These are phyloP conservation scores for Penicillium paneum DNA, from an alignment of 2,329 filamentous ascomycete genomes.

Conservation along the genomic window DNA sequence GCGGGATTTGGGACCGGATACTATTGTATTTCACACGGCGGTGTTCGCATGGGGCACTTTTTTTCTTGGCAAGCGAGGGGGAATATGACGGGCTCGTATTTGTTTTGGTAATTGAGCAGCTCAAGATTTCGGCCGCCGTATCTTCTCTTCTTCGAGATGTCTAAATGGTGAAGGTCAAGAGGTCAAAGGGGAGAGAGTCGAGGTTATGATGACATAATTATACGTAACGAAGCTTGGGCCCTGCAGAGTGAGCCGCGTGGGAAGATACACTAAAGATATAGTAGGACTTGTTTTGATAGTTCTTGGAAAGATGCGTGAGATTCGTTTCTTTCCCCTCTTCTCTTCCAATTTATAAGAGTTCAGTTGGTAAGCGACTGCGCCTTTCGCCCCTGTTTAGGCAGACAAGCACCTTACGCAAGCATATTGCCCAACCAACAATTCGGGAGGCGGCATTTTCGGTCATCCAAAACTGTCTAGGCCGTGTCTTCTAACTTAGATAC, in stretches of 20 bases:
- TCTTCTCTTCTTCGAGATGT: neutral
- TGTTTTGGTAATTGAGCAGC: neutral
- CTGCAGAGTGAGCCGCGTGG: constrained; percentile 12
- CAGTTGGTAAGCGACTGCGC: neutral
- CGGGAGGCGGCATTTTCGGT: constrained; percentile 4
- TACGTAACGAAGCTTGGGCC: constrained; percentile 19
- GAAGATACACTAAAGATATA: constrained; percentile 1
- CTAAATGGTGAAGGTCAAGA: constrained; percentile 5
- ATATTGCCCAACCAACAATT: constrained; percentile 3
- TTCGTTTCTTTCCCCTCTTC: neutral
- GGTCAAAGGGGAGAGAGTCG: constrained; percentile 7
- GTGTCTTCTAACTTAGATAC: neutral
- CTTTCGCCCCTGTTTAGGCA: constrained; percentile 18
- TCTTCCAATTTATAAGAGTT: neutral
- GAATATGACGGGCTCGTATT: neutral
- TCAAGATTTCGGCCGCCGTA: neutral
- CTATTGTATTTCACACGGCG: constrained; percentile 25
- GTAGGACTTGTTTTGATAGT: neutral
- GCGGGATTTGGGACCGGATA: constrained; percentile 22
- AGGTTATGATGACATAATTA: constrained; percentile 30
- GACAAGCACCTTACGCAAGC: constrained; percentile 20
- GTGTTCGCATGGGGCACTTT: constrained; percentile 28
- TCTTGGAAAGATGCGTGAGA: neutral
- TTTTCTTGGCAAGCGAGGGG: constrained; percentile 3
- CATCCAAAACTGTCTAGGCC: neutral